Evolutionary conservation across 352 stramenopile genomes (phyloP).

Genomic region (Phytophthora vignae): DNA sequence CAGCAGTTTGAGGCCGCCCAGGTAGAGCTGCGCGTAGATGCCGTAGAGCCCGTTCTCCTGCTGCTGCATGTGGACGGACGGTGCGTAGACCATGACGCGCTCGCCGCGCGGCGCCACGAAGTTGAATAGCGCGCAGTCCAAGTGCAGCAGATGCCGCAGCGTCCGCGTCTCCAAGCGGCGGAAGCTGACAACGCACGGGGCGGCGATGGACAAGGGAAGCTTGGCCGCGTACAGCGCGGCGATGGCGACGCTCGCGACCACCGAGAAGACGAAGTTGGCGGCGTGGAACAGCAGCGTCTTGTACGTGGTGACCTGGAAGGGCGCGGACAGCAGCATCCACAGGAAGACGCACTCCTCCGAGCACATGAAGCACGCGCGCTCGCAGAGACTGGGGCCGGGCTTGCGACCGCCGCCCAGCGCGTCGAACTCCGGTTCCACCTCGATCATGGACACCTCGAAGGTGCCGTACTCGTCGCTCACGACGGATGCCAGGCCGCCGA

Average conservation of each 20-base stretch:
- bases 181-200: constrained; percentile 14
- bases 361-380: constrained; percentile 28
- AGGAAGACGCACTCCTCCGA: constrained; percentile 60
- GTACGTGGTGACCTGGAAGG: constrained; percentile 67
- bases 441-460: constrained; percentile 76
- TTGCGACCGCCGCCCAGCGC: constrained; percentile 22
- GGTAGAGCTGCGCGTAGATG: constrained; percentile 67
- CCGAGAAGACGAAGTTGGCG: constrained; percentile 56
- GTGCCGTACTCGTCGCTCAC: constrained; percentile 67
- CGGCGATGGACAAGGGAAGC: constrained; percentile 18
- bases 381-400: constrained; percentile 8
- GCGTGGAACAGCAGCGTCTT: constrained; percentile 65
- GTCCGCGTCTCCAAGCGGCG: constrained; percentile 37
- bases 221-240: constrained; percentile 38
- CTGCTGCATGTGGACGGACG: constrained; percentile 41
- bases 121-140: constrained; percentile 70
- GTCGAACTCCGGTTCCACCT: constrained; percentile 54
- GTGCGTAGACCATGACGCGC: constrained; percentile 59
- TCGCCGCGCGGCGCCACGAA: constrained; percentile 56
- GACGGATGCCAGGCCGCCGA: constrained; percentile 23
- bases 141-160: constrained; percentile 47
- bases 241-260: constrained; percentile 39
- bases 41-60: constrained; percentile 37
- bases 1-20: constrained; percentile 58
- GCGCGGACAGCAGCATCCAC: constrained; percentile 57